Evolutionary conservation across 31 red algal species (phyloP).

Genomic region (Odonthalia washingtoniensis): DNA sequence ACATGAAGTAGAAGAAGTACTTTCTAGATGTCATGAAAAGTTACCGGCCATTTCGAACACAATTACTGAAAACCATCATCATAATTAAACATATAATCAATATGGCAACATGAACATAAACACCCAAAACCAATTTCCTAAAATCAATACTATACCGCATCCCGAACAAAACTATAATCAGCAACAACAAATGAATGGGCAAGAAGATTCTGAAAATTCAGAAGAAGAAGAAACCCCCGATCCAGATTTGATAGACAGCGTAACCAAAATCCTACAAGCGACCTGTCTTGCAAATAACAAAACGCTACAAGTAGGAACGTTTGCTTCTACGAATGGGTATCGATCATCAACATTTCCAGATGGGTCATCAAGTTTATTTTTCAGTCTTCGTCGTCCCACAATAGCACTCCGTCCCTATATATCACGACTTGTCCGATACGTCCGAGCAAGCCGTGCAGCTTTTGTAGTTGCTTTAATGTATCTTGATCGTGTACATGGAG

Average conservation of each 20-base stretch:
- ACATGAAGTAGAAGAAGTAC: too few species aligned
- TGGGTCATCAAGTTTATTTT: conserved; percentile 42
- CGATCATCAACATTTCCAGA: conserved; percentile 32
- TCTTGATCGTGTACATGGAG: conserved; percentile 60
- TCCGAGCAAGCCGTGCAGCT: conserved; percentile 50
- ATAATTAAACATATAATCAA: too few species aligned
- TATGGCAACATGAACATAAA: too few species aligned
- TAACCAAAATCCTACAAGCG: not conserved
- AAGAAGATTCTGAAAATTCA: too few species aligned
- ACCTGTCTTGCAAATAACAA: not conserved
- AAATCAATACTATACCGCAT: too few species aligned
- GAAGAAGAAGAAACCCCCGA: not conserved
- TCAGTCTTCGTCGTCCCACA: conserved; percentile 20
- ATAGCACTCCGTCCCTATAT: conserved; percentile 42
- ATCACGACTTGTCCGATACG: conserved; percentile 40
- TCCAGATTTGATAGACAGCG: not conserved
- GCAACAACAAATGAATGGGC: too few species aligned
- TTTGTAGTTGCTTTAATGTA: conserved; percentile 70
- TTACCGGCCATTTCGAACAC: too few species aligned
- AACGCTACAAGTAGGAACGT: not conserved
- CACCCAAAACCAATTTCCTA: too few species aligned
- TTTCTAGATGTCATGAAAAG: too few species aligned
- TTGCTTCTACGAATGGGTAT: conserved; percentile 1
- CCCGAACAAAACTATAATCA: too few species aligned
- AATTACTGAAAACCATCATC: too few species aligned